Evolutionary conservation across 73 alveolate genomes (phyloP).

Genomic region (Tetrahymena malaccensis): DNA sequence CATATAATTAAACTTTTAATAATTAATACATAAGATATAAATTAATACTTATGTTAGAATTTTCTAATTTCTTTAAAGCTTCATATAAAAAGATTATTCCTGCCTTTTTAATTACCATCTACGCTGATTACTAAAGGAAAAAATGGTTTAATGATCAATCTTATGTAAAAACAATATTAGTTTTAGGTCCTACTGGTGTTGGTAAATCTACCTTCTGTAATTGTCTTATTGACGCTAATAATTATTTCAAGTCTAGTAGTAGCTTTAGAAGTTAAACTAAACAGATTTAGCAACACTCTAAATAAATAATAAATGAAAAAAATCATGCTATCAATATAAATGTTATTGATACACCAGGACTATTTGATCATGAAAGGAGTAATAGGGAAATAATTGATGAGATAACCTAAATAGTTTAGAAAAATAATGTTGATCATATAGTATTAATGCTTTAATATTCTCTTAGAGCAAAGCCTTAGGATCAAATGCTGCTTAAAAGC

Average conservation of each 20-base stretch:
- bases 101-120: not conserved
- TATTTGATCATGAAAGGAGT: not conserved
- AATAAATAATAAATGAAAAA: not conserved
- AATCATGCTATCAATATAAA: not conserved
- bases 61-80: not conserved
- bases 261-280: not conserved
- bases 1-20: not conserved
- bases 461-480: not conserved
- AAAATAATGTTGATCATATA: not conserved
- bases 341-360: not conserved
- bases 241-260: not conserved
- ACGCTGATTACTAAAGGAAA: not conserved
- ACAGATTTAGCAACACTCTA: not conserved
- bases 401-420: not conserved
- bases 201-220: not conserved
- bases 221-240: not conserved
- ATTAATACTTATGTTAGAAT: not conserved
- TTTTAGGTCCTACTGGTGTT: not conserved
- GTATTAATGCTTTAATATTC: not conserved
- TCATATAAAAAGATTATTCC: not conserved
- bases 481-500: not conserved
- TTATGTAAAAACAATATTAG: not conserved
- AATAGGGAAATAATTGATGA: not conserved
- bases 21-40: too few relatives aligned
- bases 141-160: not conserved